A percentile compares a stretch with the other conserved stretches of the same genome.
These are phyloP conservation scores for Quercus mongolica DNA, from an alignment of 306 rosid species.

Conservation along the genomic window DNA sequence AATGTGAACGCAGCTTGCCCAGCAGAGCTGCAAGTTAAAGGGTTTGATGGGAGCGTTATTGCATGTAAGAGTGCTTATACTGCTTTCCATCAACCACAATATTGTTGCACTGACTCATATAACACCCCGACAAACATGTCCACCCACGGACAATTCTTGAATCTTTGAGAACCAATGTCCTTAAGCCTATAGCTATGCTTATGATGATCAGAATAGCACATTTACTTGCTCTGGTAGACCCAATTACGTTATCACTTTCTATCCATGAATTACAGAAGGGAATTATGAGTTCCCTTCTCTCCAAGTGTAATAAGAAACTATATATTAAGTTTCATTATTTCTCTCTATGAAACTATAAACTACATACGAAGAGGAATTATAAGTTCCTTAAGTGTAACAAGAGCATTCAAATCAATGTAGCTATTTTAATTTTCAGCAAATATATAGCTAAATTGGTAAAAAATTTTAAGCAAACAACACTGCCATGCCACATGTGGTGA, in stretches of 20 bases:
- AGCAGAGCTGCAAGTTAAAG: slow-evolving; percentile 22
- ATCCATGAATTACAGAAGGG: slow-evolving; percentile 30
- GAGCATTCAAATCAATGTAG: too few relatives aligned
- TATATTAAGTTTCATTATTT: not conserved
- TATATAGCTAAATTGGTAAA: too few relatives aligned
- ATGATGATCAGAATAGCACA: slow-evolving; percentile 34
- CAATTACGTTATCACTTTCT: slow-evolving; percentile 49
- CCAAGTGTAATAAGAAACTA: not conserved
- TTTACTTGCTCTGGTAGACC: slow-evolving; percentile 44
- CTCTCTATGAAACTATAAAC: slow-evolving; percentile 3
- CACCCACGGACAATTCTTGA: slow-evolving; percentile 36
- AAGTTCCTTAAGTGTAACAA: not conserved
- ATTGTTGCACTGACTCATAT: slow-evolving; percentile 44
- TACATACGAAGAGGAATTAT: not conserved
- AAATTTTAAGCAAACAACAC: too few relatives aligned
- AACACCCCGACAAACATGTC: slow-evolving; percentile 18
- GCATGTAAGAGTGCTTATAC: slow-evolving; percentile 70
- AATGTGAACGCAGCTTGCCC: slow-evolving; percentile 39
- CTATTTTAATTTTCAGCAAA: too few relatives aligned
- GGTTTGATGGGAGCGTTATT: slow-evolving; percentile 25
- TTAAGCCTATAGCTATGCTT: slow-evolving; percentile 64
- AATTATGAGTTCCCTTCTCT: not conserved
- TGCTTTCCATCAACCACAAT: slow-evolving; percentile 36
- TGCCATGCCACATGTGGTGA: too few relatives aligned
- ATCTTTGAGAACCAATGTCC: slow-evolving; percentile 54